Conservation (phyloP, 352 stramenopile genomes). For the Pythium folliculosum region DNA sequence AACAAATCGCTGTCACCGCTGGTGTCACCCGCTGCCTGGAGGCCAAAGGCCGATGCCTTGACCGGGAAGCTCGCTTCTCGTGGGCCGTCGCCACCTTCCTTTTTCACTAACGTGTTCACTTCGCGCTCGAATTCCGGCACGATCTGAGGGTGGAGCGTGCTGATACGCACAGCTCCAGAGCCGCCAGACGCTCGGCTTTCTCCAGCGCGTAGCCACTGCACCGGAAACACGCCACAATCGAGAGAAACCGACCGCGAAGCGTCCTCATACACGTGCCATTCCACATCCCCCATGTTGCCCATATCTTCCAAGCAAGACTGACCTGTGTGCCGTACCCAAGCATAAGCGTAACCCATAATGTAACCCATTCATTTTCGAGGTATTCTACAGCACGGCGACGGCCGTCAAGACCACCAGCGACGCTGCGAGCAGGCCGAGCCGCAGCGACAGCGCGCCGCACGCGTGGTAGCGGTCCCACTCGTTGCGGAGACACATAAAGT, state of each 20-base stretch:
- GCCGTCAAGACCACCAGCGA: conserved; percentile 24
- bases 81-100: background rate
- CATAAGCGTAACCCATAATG: background rate
- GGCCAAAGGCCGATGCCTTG: conserved; percentile 2
- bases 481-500: conserved; percentile 92
- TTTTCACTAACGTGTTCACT: conserved; percentile 3
- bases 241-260: conserved; percentile 1
- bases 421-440: conserved; percentile 5
- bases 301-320: background rate
- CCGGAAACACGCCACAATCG: conserved; percentile 15
- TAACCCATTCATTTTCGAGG: conserved; percentile 3
- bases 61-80: conserved; percentile 4
- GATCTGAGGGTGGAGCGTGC: conserved; percentile 18
- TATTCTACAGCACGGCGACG: conserved; percentile 22
- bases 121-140: conserved; percentile 13
- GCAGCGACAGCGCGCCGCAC: conserved; percentile 33
- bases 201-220: conserved; percentile 9
- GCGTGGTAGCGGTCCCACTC: conserved; percentile 82
- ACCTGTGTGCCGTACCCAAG: background rate
- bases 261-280: conserved; percentile 26
- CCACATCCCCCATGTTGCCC: conserved; percentile 13
- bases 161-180: background rate
- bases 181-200: background rate
- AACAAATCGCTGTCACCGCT: background rate
- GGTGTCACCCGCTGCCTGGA: background rate